Percentiles rank a stretch among this genome's conserved stretches.
These are phyloP conservation scores for Euphorbia pulcherrima DNA, from an alignment of 345 rosid species.

Conservation along the genomic window DNA sequence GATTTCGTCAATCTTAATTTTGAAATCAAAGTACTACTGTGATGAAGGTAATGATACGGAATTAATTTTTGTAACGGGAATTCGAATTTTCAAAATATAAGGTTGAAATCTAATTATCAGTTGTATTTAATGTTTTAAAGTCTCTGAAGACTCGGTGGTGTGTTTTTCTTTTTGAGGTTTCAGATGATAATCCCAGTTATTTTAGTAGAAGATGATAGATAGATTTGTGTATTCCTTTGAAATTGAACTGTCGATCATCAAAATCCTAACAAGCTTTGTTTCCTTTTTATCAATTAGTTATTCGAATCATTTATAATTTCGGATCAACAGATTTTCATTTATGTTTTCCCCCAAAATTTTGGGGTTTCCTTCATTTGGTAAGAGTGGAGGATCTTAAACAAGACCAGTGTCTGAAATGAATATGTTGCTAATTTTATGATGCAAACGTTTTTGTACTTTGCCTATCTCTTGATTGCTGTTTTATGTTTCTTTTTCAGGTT, in stretches of 20 bases:
- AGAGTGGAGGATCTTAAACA: not conserved
- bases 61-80: too few relatives aligned
- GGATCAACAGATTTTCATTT: too few relatives aligned
- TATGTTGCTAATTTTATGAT: not conserved
- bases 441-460: not conserved
- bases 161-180: too few relatives aligned
- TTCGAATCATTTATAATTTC: not conserved
- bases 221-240: not conserved
- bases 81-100: too few relatives aligned
- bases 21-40: too few relatives aligned
- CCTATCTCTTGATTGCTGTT: not conserved
- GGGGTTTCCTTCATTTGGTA: too few relatives aligned
- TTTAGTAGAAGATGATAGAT: too few relatives aligned
- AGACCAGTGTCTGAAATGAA: not conserved
- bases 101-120: too few relatives aligned
- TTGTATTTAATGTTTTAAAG: not conserved
- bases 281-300: too few relatives aligned
- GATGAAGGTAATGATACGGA: too few relatives aligned
- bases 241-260: not conserved
- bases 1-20: too few relatives aligned
- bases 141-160: not conserved
- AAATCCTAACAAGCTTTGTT: not conserved
- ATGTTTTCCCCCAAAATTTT: too few relatives aligned
- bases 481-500: constrained; percentile 46
- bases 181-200: not conserved